phyloP scores from a whole-genome alignment of 805 yeast genomes.

The Wickerhamiella occidentalis region DNA sequence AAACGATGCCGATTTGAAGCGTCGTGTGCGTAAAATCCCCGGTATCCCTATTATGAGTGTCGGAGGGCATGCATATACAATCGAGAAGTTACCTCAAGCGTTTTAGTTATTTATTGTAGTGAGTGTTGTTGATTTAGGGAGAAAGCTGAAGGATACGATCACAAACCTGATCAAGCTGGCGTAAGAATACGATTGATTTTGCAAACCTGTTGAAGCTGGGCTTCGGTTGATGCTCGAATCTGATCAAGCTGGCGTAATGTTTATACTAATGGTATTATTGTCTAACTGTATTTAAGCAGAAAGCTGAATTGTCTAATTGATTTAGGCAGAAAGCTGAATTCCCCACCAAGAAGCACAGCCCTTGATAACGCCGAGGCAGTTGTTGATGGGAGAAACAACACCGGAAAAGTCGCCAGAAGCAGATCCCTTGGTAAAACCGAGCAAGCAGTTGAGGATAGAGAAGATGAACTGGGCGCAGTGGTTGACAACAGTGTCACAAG shows the following conservation, averaged over 20 bases:
- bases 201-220: too few species aligned
- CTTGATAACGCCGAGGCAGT: constrained; percentile 1
- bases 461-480: neutral
- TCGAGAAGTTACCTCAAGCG: constrained; percentile 90
- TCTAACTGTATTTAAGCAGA: too few species aligned
- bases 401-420: neutral
- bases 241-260: too few species aligned
- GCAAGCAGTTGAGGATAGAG: neutral
- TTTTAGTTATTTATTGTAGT: constrained; percentile 21
- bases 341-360: constrained; percentile 4
- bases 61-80: constrained; percentile 82
- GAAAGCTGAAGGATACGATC: neutral
- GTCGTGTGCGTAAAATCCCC: constrained; percentile 89
- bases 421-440: neutral
- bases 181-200: too few species aligned
- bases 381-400: neutral
- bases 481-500: neutral
- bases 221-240: too few species aligned
- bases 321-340: neutral
- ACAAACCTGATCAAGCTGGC: too few species aligned
- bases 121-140: too few species aligned
- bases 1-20: constrained; percentile 88
- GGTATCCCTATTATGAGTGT: constrained; percentile 97
- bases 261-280: too few species aligned
- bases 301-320: too few species aligned